Evolutionary conservation across 148 eudicot genomes (phyloP), one percentile per base, ranked within the genome.

Genomic region (Diospyros lotus): DNA sequence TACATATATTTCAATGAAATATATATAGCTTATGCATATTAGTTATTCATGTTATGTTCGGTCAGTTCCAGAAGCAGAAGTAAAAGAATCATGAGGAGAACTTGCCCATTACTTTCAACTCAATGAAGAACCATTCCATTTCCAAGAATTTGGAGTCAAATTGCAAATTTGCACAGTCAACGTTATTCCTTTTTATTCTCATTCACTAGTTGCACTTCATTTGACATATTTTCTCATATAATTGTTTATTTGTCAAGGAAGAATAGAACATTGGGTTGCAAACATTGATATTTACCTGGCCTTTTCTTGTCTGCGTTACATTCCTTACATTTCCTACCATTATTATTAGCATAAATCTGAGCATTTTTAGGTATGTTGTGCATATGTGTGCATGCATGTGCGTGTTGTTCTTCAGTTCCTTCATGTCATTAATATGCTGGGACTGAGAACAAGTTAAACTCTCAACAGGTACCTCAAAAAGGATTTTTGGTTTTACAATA

Each of bases 401-500:
- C 17, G 13, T 64, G 7, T 18, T 51, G 56, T 17, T 66, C 10
- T 66, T 54, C 17, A 66, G 71, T 54, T 66, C 59, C n/a, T 28
- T 41, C 53, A 2, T 54, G 7, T 66, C 55, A 12, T 40, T 63
- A 56, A 5, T 68, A 55, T 14, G 46, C 9, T 46, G 43, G 13
- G 3, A 44, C 18, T 68, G 39, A 41, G 5, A 9, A 1, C 67
- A 59, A 62, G n/a, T 52, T 59, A 9, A 6, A 73, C 40, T 68
- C 58, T 66, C 75, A 62, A 54, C 85, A 85, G 88, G 83, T 73
- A 77, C 73, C 69, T 85, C 69, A 82, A 73, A 69, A 70, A 74
- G 53, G 88, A 85, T 77, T 58, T 77, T 65, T 61, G 54, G 55
- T 80, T 59, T 75, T 80, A 77, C 73, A 79, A 74, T 39, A 78